A percentile compares a stretch with the other conserved stretches of the same genome.
These are phyloP conservation scores for Coniella lustricola DNA, from an alignment of 2,329 filamentous ascomycete genomes.

Conservation along the genomic window DNA sequence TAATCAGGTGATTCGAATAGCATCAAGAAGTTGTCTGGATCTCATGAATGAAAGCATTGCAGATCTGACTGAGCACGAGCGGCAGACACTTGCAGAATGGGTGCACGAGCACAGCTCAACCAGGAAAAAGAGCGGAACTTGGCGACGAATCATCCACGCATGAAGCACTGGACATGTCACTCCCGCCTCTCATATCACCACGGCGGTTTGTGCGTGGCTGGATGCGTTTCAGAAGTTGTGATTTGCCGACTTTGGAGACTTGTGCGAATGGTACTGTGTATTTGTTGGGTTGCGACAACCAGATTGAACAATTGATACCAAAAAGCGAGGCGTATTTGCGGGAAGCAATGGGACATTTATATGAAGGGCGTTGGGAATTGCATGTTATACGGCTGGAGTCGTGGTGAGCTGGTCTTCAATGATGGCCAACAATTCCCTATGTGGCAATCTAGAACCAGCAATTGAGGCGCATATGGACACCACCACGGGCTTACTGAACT, in stretches of 20 bases:
- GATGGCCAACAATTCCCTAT: too few relatives aligned
- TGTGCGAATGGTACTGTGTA: background rate
- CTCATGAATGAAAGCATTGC: slow-evolving; percentile 26
- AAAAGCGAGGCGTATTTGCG: background rate
- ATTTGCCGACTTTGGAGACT: background rate
- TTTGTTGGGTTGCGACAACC: too few relatives aligned
- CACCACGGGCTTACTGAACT: too few relatives aligned
- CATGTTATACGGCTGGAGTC: too few relatives aligned
- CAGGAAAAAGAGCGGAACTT: slow-evolving; percentile 8
- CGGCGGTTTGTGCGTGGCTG: background rate
- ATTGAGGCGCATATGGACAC: too few relatives aligned
- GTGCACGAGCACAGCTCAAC: slow-evolving; percentile 8
- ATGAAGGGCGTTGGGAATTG: too few relatives aligned
- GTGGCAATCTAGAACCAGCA: too few relatives aligned
- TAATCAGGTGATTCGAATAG: slow-evolving; percentile 12
- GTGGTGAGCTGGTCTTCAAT: too few relatives aligned
- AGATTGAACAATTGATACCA: background rate
- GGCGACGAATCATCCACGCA: slow-evolving; percentile 3
- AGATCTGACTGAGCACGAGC: slow-evolving; percentile 21
- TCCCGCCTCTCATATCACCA: too few relatives aligned
- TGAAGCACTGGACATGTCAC: too few relatives aligned
- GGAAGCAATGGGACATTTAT: too few relatives aligned
- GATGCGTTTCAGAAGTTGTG: background rate
- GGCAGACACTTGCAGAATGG: slow-evolving; percentile 20
- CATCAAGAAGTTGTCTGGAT: slow-evolving; percentile 25